Evolutionary conservation across 306 rosid species (phyloP).

Genomic region (Sicyos baderoa): DNA sequence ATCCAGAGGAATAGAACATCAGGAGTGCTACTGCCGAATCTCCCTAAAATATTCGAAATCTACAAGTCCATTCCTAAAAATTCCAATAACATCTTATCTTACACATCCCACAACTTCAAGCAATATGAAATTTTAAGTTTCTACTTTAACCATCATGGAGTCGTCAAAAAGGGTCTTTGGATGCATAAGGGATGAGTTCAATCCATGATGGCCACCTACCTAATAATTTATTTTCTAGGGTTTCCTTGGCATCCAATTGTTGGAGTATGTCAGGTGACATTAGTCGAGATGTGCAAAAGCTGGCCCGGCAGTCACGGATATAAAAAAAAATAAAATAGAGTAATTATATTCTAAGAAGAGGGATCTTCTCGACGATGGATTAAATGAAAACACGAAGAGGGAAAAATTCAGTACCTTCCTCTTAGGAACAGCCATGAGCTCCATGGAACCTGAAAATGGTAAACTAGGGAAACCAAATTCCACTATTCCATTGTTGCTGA

Average conservation of each 20-base stretch:
- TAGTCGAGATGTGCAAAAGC: too few species aligned
- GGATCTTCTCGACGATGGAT: neutral
- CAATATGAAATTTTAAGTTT: neutral
- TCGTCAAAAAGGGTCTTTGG: too few species aligned
- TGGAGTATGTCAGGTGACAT: too few species aligned
- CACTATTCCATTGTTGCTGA: neutral
- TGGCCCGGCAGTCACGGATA: too few species aligned
- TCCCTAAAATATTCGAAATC: neutral
- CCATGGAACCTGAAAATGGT: constrained; percentile 56
- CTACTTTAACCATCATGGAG: neutral
- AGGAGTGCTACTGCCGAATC: neutral
- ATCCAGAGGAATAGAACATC: neutral
- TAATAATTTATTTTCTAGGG: too few species aligned
- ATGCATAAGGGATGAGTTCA: too few species aligned
- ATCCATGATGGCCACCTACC: too few species aligned
- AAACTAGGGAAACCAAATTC: constrained; percentile 38
- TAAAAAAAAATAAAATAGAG: too few species aligned
- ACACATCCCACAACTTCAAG: neutral
- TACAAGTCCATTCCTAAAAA: neutral
- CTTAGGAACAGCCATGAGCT: constrained; percentile 88
- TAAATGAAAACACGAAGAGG: neutral
- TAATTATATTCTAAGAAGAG: neutral
- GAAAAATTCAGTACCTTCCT: constrained; percentile 34
- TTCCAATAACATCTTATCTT: neutral
- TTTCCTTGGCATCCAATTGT: too few species aligned